phyloP scores from a whole-genome alignment of 2,329 filamentous ascomycete genomes.

The Neofusicoccum sp. region DNA sequence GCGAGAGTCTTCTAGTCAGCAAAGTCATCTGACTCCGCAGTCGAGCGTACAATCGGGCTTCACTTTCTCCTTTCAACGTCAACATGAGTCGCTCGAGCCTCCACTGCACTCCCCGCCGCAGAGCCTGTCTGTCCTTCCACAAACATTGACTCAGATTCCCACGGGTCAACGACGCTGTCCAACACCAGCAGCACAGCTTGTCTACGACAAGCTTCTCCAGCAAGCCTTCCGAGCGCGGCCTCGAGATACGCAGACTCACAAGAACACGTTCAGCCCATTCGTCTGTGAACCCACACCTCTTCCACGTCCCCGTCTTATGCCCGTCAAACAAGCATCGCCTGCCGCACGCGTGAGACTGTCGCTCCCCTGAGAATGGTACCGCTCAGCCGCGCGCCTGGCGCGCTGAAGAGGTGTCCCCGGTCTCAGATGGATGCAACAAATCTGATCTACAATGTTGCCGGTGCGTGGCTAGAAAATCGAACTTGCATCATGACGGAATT shows the following conservation, averaged over 20 bases:
- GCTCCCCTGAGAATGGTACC: neutral
- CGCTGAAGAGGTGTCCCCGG: neutral
- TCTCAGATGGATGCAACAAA: constrained; percentile 8
- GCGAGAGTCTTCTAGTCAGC: neutral
- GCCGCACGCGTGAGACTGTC: neutral
- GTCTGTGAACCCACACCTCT: neutral
- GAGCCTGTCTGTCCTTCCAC: too few species aligned
- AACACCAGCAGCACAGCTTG: neutral
- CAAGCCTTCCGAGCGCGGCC: neutral
- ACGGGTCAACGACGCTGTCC: neutral
- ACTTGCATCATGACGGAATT: too few species aligned
- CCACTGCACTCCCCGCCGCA: too few species aligned
- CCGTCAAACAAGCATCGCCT: neutral
- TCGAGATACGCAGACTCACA: neutral
- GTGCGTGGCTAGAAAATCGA: too few species aligned
- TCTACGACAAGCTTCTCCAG: constrained; percentile 13
- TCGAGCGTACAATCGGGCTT: too few species aligned
- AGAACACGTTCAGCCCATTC: neutral
- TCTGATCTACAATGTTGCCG: too few species aligned
- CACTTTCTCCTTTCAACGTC: too few species aligned
- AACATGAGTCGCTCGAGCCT: too few species aligned
- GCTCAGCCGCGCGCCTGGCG: neutral
- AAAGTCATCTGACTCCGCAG: too few species aligned
- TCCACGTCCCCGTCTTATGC: neutral
- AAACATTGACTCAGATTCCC: neutral